phyloP scores from a whole-genome alignment of 805 yeast species.

The Barnettozyma vustinii region DNA sequence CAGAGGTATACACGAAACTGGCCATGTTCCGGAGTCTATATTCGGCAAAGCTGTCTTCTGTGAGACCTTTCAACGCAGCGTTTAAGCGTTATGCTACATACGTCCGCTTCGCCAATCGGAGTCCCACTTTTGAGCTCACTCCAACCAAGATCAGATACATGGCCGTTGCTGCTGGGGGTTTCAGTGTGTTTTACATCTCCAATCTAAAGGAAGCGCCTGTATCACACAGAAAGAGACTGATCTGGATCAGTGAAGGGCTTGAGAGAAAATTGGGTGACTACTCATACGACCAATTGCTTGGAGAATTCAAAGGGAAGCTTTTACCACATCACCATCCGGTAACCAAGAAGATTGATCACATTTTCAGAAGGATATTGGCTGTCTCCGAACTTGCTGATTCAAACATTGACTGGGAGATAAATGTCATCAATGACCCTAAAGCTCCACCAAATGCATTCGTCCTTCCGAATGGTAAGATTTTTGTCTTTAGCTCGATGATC shows the following conservation, averaged over 20 bases:
- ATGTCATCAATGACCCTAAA: slow-evolving; percentile 63
- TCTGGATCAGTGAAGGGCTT: slow-evolving; percentile 62
- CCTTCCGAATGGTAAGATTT: slow-evolving; percentile 92
- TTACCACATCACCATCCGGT: slow-evolving; percentile 62
- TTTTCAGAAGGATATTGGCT: slow-evolving; percentile 61
- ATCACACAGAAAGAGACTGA: slow-evolving; percentile 63
- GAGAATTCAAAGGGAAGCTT: slow-evolving; percentile 45
- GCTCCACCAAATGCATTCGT: slow-evolving; percentile 96
- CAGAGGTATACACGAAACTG: not conserved
- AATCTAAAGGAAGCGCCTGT: slow-evolving; percentile 78
- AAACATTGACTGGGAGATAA: slow-evolving; percentile 64
- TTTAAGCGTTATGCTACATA: slow-evolving; percentile 3
- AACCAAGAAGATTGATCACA: slow-evolving; percentile 45
- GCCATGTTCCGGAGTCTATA: not conserved
- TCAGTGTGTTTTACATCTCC: slow-evolving; percentile 38
- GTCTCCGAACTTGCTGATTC: slow-evolving; percentile 41
- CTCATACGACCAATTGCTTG: slow-evolving; percentile 56
- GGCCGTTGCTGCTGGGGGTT: slow-evolving; percentile 21
- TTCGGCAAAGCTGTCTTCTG: not conserved
- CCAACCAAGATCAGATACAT: slow-evolving; percentile 21
- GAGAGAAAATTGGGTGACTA: slow-evolving; percentile 59
- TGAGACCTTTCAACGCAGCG: not conserved
- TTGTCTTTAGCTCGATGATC: slow-evolving; percentile 75
- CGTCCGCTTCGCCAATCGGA: slow-evolving; percentile 7
- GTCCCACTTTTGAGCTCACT: slow-evolving; percentile 4